Percentiles rank a stretch among this genome's conserved stretches.
These are phyloP conservation scores for Diplosphaera chodatii DNA, from an alignment of 139 green algal species.

Conservation along the genomic window DNA sequence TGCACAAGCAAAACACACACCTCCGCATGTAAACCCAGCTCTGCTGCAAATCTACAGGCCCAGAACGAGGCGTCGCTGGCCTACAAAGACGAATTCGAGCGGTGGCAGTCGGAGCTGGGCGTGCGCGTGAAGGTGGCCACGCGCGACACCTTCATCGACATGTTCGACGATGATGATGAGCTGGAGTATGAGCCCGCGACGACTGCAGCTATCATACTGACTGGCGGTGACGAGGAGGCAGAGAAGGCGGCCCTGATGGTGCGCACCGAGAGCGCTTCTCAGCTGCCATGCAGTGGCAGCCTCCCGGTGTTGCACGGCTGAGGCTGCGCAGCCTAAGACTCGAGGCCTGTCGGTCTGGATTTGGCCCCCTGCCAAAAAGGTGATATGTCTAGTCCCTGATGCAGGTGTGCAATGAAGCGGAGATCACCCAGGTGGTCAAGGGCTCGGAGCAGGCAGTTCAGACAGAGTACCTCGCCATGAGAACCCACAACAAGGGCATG, in stretches of 20 bases:
- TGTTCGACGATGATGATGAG: conserved; percentile 77
- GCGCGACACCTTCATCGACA: conserved; percentile 48
- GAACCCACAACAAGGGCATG: conserved; percentile 3
- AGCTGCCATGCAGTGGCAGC: too few relatives aligned
- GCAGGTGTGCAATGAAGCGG: conserved; percentile 61
- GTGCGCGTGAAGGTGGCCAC: conserved; percentile 52
- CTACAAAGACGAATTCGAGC: conserved; percentile 43
- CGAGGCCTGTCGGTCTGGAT: too few relatives aligned
- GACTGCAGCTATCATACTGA: conserved; percentile 74
- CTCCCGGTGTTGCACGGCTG: too few relatives aligned
- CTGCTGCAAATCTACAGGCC: too few relatives aligned
- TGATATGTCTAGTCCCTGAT: too few relatives aligned
- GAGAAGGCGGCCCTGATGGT: conserved; percentile 48
- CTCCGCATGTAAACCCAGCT: too few relatives aligned
- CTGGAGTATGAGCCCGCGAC: conserved; percentile 67
- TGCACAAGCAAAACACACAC: too few relatives aligned
- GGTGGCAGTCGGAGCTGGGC: conserved; percentile 37
- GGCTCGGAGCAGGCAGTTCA: conserved; percentile 30
- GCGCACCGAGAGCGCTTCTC: too few relatives aligned
- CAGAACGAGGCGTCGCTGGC: conserved; percentile 52
- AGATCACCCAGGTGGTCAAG: conserved; percentile 48
- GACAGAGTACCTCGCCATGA: conserved; percentile 28
- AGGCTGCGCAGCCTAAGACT: too few relatives aligned
- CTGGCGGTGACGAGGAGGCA: conserved; percentile 56
- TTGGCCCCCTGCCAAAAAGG: too few relatives aligned